Conservation (phyloP, 2,329 filamentous ascomycete species). For the Emmonsiellopsis sp. region DNA sequence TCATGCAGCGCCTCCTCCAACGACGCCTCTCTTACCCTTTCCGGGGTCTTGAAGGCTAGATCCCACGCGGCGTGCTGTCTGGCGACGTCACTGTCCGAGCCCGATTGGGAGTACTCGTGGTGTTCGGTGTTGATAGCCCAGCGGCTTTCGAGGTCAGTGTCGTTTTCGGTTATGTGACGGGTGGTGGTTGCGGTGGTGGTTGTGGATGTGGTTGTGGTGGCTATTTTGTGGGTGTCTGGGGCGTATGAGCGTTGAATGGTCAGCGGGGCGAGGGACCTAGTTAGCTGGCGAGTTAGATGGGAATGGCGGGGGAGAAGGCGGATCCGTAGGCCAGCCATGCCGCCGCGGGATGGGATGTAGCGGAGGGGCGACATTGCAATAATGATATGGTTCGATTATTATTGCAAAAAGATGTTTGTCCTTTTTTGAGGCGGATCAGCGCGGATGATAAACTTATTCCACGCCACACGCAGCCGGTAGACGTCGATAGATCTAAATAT, state of each 20-base stretch:
- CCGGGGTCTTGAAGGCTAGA: slow-evolving; percentile 56
- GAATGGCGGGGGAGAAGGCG: too few relatives aligned
- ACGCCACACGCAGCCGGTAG: too few relatives aligned
- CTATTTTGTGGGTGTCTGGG: too few relatives aligned
- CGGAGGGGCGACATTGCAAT: neutral
- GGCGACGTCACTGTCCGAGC: slow-evolving; percentile 52
- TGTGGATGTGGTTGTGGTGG: neutral
- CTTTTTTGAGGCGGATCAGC: too few relatives aligned
- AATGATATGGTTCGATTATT: neutral
- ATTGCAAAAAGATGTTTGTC: too few relatives aligned
- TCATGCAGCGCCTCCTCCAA: slow-evolving; percentile 32
- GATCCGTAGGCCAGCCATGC: neutral
- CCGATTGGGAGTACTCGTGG: slow-evolving; percentile 60
- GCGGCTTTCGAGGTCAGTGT: slow-evolving; percentile 33
- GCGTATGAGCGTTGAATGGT: too few relatives aligned
- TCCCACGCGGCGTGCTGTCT: slow-evolving; percentile 59
- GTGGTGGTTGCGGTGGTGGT: neutral
- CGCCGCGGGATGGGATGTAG: neutral
- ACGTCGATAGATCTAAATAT: too few relatives aligned
- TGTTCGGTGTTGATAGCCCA: slow-evolving; percentile 55
- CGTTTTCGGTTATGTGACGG: neutral
- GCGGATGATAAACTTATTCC: too few relatives aligned
- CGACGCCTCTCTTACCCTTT: slow-evolving; percentile 37
- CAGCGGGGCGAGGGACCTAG: too few relatives aligned
- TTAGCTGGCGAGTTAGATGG: too few relatives aligned